Evolutionary conservation across 2,329 filamentous ascomycete species (phyloP), one percentile per base, ranked within the genome.

Genomic region (Colletotrichum tanaceti): DNA sequence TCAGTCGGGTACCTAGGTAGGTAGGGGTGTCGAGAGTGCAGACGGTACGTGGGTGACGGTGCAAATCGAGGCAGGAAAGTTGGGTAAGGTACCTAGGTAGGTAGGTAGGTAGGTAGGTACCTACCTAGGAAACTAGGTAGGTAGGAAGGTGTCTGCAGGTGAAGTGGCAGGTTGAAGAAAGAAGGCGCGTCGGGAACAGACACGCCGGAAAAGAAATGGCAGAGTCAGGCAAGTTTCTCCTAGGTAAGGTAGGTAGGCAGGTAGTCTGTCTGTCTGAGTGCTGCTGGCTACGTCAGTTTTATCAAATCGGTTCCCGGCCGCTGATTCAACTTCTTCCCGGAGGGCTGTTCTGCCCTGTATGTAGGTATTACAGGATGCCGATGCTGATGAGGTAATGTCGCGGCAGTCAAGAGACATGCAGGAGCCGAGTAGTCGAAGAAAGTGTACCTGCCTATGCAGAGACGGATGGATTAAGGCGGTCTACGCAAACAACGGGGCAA

Each of bases 91-190:
- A n/a, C n/a, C n/a, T n/a, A n/a, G n/a, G n/a, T n/a, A n/a, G n/a
- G n/a, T n/a, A 10, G 22, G 24, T 6, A 32, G 28, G 6, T 32
- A 32, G 28, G 28, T 11, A 61, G 32, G 14, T 22, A 67, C 28
- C 32, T 11, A n/a, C n/a, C n/a, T 49, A 22, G 52, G 39, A 39
- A 28, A 3, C 20, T 6, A 32, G 32, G 46, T 41, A 58, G 39
- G 46, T 9, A 14, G 11, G 14, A 4, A 52, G 58, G 58, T 43
- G 43, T 38, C 20, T 41, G 35, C 54, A 57, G 53, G 38, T 20
- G 20, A 28, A 57, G 38, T 43, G n/a, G 22, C 11, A 57, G 54
- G 38, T 57, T 32, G 52, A 54, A 60, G 43, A 39, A 60, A 32
- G 46, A 39, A 54, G 52, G 52, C 52, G 32, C 52, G 32, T 39